phyloP scores from a whole-genome alignment of 768 basidiomycete genomes.

The Boletus rex-veris region DNA sequence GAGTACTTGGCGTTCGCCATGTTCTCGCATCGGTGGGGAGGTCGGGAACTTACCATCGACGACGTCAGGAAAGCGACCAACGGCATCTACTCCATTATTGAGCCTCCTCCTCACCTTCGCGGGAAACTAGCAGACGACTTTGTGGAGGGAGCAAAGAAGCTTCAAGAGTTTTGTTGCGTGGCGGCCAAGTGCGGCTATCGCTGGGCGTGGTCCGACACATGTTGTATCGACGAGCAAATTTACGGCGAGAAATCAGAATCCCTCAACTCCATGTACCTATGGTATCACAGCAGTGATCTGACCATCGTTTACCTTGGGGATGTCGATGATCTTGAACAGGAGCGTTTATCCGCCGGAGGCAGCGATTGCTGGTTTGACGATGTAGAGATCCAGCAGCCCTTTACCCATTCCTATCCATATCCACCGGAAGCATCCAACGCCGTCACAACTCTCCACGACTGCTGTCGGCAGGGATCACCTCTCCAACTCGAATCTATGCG shows the following conservation, averaged over 20 bases:
- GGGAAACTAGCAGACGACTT: background rate
- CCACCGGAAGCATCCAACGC: background rate
- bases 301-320: conserved; percentile 30
- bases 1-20: conserved; percentile 25
- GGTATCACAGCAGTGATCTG: conserved; percentile 25
- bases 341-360: conserved; percentile 4
- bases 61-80: conserved; percentile 12
- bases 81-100: conserved; percentile 17
- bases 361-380: conserved; percentile 16
- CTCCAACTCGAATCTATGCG: conserved; percentile 6
- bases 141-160: conserved; percentile 6
- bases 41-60: conserved; percentile 12
- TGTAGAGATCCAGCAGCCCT: conserved; percentile 14
- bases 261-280: conserved; percentile 29
- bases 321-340: conserved; percentile 21
- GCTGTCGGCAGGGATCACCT: background rate
- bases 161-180: conserved; percentile 29
- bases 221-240: conserved; percentile 26
- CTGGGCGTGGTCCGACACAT: conserved; percentile 32
- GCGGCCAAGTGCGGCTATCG: conserved; percentile 29
- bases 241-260: conserved; percentile 27
- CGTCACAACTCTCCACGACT: background rate
- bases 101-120: background rate
- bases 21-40: conserved; percentile 28
- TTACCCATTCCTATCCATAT: conserved; percentile 2